phyloP scores from a whole-genome alignment of 441 rosid genomes.

The Syzygium malaccense region DNA sequence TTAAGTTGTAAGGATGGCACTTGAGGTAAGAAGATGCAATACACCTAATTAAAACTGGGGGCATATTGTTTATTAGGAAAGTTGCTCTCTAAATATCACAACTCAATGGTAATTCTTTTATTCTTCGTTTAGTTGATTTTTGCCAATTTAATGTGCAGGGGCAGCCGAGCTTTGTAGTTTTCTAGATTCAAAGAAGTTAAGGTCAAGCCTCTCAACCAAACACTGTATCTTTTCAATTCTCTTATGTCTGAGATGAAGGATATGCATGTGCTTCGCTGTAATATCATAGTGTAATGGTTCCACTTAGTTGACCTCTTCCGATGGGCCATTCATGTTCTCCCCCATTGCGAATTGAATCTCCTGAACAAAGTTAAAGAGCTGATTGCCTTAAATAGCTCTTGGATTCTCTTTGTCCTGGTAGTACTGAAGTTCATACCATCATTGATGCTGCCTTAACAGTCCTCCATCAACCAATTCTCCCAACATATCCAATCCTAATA shows the following conservation, averaged over 20 bases:
- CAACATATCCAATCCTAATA: background rate
- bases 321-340: background rate
- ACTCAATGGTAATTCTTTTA: background rate
- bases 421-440: background rate
- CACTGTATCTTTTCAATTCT: background rate
- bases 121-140: background rate
- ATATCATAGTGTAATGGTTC: background rate
- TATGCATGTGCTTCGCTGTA: background rate
- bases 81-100: background rate
- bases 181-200: slow-evolving; percentile 80
- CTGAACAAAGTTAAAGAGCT: background rate
- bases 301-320: background rate
- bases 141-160: slow-evolving; percentile 37
- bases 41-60: background rate
- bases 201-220: slow-evolving; percentile 30
- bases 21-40: background rate
- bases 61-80: background rate
- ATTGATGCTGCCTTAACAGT: background rate
- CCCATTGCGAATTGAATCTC: background rate
- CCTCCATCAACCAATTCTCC: background rate
- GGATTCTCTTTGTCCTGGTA: background rate
- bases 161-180: slow-evolving; percentile 65
- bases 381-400: background rate
- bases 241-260: background rate
- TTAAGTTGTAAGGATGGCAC: background rate